phyloP scores from a whole-genome alignment of 73 alveolate genomes.

The Effrenium voratum region DNA sequence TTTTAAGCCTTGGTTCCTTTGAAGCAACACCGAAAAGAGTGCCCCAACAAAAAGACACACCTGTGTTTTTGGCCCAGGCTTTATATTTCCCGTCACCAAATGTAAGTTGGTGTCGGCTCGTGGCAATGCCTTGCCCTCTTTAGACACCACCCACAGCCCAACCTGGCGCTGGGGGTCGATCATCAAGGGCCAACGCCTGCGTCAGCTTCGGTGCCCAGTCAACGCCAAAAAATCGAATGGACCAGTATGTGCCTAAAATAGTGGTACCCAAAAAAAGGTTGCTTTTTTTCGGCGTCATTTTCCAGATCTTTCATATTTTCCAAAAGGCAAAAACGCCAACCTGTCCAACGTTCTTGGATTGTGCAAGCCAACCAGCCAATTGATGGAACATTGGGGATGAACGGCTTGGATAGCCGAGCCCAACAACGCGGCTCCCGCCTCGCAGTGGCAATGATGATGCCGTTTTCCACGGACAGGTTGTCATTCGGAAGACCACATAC shows the following conservation, averaged over 20 bases:
- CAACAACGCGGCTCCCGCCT: not conserved
- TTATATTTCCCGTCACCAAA: too few species aligned
- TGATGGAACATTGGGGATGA: not conserved
- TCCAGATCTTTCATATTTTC: too few species aligned
- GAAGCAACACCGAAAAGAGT: too few species aligned
- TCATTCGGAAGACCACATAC: constrained; percentile 99
- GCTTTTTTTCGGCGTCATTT: too few species aligned
- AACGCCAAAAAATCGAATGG: not conserved
- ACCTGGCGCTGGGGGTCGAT: constrained; percentile 99
- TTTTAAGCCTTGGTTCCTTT: too few species aligned
- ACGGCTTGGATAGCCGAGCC: not conserved
- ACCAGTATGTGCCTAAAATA: not conserved
- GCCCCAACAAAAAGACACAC: too few species aligned
- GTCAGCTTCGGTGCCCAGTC: constrained; percentile 68
- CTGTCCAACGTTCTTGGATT: too few species aligned
- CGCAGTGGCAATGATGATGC: constrained; percentile 84
- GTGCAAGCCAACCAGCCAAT: not conserved
- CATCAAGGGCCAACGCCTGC: constrained; percentile 99
- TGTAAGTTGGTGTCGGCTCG: too few species aligned
- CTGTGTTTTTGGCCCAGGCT: too few species aligned
- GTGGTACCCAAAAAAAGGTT: too few species aligned
- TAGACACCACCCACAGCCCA: not conserved
- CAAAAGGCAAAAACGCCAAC: too few species aligned
- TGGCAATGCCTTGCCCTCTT: too few species aligned
- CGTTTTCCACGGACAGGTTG: constrained; percentile 98